Percentiles rank a stretch among this genome's conserved stretches.
phyloP scores from a whole-genome alignment of 1,284 basidiomycete species.

The Trametes sp. region DNA sequence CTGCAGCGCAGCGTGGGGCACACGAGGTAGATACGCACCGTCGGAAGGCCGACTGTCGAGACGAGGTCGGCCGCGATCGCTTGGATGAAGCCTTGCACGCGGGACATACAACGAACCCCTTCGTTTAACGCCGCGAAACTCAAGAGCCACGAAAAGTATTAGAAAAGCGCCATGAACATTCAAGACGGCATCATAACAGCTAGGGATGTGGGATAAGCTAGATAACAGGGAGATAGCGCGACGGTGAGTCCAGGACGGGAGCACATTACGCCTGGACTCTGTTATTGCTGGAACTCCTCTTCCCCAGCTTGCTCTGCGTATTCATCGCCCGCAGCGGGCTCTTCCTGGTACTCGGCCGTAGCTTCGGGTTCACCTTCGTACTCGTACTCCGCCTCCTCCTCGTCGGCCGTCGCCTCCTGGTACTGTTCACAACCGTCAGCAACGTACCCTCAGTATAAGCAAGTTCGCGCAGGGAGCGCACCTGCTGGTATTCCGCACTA shows the following conservation, averaged over 20 bases:
- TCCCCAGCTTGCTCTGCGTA: slow-evolving; percentile 7
- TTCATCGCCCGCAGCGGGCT: slow-evolving; percentile 10
- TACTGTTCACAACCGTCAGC: slow-evolving; percentile 50
- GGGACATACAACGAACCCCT: too few species aligned
- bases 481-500: slow-evolving; percentile 79
- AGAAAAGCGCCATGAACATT: slow-evolving; percentile 7
- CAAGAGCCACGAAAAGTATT: not conserved
- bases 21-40: slow-evolving; percentile 16
- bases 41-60: not conserved
- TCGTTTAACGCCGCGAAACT: too few species aligned
- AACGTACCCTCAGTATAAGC: not conserved
- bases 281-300: slow-evolving; percentile 17
- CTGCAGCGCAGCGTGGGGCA: not conserved
- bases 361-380: slow-evolving; percentile 22
- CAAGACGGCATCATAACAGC: slow-evolving; percentile 5
- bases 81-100: not conserved
- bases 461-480: slow-evolving; percentile 34
- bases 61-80: not conserved
- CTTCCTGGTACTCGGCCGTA: slow-evolving; percentile 17
- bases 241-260: not conserved
- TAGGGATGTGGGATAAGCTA: slow-evolving; percentile 10
- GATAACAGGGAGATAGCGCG: not conserved
- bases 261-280: not conserved
- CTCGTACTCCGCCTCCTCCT: slow-evolving; percentile 42
- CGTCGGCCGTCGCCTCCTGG: slow-evolving; percentile 64